Evolutionary conservation across 2,329 filamentous ascomycete genomes (phyloP).

Genomic region (Arthroderma sp.): DNA sequence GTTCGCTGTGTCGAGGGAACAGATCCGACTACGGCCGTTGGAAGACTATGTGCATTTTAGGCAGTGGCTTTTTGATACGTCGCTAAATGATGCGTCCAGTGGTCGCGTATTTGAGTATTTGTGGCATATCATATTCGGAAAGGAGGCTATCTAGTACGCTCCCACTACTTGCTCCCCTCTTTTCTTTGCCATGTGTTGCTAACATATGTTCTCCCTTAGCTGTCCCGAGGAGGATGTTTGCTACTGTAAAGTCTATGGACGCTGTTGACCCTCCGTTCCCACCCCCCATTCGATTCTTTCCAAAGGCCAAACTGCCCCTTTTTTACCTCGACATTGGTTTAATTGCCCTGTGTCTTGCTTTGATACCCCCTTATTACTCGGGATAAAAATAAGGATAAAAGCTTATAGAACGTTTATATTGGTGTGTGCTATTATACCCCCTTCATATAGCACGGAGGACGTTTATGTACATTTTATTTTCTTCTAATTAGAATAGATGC

Average conservation of each 20-base stretch:
- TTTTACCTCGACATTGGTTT: background rate
- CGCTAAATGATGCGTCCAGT: conserved; percentile 39
- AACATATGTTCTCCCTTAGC: conserved; percentile 12
- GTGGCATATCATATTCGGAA: conserved; percentile 45
- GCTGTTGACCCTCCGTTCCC: conserved; percentile 5
- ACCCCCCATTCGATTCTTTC: background rate
- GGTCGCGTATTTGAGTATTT: conserved; percentile 48
- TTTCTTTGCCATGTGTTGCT: background rate
- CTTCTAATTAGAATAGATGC: background rate
- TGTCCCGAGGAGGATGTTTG: conserved; percentile 13
- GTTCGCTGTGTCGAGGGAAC: conserved; percentile 46
- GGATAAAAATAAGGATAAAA: background rate
- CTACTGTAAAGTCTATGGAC: conserved; percentile 18
- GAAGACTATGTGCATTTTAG: conserved; percentile 42
- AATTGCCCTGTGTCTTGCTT: background rate
- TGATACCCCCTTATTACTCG: background rate
- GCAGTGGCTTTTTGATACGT: conserved; percentile 44
- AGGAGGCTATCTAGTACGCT: conserved; percentile 20
- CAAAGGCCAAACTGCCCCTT: too few species aligned
- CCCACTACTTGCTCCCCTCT: background rate
- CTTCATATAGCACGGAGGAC: background rate
- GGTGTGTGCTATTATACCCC: background rate
- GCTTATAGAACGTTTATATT: background rate
- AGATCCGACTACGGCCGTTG: conserved; percentile 35
- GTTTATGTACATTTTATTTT: background rate